Evolutionary conservation across 257 asterid genomes (phyloP).

Genomic region (Solanum rostratum): DNA sequence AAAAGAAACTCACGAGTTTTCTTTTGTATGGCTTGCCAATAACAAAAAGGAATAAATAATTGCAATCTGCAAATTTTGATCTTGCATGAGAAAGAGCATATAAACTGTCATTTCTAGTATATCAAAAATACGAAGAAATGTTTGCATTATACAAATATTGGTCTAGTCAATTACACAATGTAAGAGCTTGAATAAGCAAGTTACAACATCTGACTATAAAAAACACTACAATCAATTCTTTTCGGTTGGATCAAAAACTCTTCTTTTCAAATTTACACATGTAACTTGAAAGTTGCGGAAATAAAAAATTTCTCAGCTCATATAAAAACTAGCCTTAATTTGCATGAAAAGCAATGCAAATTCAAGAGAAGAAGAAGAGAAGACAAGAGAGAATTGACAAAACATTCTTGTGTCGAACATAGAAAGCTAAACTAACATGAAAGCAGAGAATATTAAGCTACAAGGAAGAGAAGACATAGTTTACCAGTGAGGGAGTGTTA

Average conservation of each 20-base stretch:
- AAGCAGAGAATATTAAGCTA: background rate
- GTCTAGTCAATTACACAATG: background rate
- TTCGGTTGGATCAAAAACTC: background rate
- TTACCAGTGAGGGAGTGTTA: background rate
- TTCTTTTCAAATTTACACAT: background rate
- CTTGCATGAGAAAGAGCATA: background rate
- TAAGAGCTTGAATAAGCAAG: background rate
- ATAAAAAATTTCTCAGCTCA: background rate
- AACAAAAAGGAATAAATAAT: background rate
- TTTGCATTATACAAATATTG: background rate
- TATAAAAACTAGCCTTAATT: background rate
- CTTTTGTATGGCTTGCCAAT: background rate
- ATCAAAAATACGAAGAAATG: background rate
- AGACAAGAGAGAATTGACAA: background rate
- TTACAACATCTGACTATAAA: background rate
- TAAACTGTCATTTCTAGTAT: background rate
- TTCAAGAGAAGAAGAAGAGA: background rate
- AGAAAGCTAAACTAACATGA: background rate
- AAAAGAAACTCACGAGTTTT: background rate
- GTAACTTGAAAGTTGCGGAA: background rate
- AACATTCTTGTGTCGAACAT: background rate
- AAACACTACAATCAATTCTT: background rate
- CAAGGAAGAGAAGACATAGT: background rate
- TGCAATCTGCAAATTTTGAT: background rate
- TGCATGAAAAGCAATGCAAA: background rate